Conservation (phyloP, 2,329 filamentous ascomycete species). For the Pseudogymnoascus sp. region DNA sequence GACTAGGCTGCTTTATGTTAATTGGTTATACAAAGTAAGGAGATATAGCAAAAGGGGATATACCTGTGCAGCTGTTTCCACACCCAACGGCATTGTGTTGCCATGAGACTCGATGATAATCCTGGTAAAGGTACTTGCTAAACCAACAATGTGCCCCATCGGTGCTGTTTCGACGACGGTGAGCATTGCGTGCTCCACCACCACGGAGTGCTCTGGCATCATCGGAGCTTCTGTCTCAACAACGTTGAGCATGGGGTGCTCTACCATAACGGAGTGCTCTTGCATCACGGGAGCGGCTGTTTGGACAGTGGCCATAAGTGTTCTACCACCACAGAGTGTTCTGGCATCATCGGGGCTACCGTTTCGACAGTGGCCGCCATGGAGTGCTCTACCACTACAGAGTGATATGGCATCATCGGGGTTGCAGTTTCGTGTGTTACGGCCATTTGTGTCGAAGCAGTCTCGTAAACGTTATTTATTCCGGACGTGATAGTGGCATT, state of each 20-base stretch:
- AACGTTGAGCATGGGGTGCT: too few relatives aligned
- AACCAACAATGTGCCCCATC: background rate
- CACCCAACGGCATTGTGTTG: background rate
- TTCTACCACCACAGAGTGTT: background rate
- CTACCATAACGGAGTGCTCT: too few relatives aligned
- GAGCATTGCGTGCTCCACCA: background rate
- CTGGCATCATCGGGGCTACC: background rate
- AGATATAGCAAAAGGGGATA: background rate
- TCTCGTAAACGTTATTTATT: background rate
- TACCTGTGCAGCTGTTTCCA: background rate
- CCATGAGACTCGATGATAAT: background rate
- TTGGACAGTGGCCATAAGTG: background rate
- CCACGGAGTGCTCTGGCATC: background rate
- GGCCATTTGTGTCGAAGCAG: background rate
- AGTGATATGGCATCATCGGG: background rate
- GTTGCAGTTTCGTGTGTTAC: background rate
- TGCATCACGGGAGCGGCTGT: too few relatives aligned
- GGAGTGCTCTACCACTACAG: background rate
- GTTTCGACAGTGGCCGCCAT: background rate
- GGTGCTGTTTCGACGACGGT: background rate
- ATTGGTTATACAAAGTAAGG: background rate
- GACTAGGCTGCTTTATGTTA: background rate
- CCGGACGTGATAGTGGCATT: background rate
- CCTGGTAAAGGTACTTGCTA: conserved; percentile 6
- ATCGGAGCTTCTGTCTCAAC: background rate